Conservation (phyloP, 345 rosid genomes). For the Bruguiera sexangula region DNA sequence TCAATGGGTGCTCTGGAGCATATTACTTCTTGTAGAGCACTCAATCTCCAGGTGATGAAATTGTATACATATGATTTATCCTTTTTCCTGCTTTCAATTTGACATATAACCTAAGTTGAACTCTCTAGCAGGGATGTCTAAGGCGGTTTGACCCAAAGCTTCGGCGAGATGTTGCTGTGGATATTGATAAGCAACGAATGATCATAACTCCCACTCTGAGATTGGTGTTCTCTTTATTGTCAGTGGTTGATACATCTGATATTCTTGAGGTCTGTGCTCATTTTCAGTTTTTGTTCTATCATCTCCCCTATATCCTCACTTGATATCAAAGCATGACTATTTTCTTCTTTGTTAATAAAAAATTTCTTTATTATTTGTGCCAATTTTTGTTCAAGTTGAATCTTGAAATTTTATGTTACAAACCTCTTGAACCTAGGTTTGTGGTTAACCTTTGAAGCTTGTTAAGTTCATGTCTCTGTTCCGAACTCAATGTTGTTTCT, state of each 20-base stretch:
- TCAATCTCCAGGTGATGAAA: constrained; percentile 57
- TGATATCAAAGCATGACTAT: not conserved
- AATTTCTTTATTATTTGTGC: too few species aligned
- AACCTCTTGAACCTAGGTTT: too few species aligned
- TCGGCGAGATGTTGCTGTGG: constrained; percentile 50
- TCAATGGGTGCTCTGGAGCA: constrained; percentile 93
- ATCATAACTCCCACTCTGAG: constrained; percentile 63
- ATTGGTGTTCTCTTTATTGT: constrained; percentile 77
- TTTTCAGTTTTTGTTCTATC: not conserved
- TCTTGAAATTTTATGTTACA: too few species aligned
- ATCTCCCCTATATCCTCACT: not conserved
- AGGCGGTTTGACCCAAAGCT: constrained; percentile 56
- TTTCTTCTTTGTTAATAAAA: too few species aligned
- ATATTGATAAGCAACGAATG: constrained; percentile 64
- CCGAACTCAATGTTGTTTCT: too few species aligned
- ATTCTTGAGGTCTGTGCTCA: constrained; percentile 66
- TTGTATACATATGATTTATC: constrained; percentile 4
- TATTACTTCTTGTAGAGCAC: constrained; percentile 67
- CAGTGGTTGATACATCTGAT: constrained; percentile 75
- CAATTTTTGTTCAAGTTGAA: too few species aligned
- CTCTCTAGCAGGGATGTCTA: constrained; percentile 58
- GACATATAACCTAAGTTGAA: constrained; percentile 21
- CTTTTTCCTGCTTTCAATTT: constrained; percentile 12
- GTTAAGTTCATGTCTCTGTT: too few species aligned
- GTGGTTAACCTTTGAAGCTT: too few species aligned